A percentile compares a stretch with the other conserved stretches of the same genome.
These are phyloP conservation scores for Peronospora farinosa DNA, from an alignment of 352 stramenopile species.

Conservation along the genomic window DNA sequence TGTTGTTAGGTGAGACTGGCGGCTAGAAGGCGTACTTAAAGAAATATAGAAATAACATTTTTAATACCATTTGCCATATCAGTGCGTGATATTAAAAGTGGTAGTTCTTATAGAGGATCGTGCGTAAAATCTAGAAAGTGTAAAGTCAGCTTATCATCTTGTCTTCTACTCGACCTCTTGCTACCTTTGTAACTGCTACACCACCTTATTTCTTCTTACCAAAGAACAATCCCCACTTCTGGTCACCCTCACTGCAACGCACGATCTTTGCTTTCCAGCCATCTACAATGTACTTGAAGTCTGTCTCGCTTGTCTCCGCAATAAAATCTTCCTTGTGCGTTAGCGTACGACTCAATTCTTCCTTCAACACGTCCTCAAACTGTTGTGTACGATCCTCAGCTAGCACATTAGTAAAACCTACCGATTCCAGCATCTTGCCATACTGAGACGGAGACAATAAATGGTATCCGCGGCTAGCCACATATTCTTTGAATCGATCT, in stretches of 20 bases:
- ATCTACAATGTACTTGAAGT: slow-evolving; percentile 64
- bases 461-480: slow-evolving; percentile 58
- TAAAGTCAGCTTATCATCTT: no score
- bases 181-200: not conserved
- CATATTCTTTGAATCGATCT: slow-evolving; percentile 54
- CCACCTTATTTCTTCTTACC: slow-evolving; percentile 41
- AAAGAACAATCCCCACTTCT: slow-evolving; percentile 77
- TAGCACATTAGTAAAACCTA: slow-evolving; percentile 47
- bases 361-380: slow-evolving; percentile 58
- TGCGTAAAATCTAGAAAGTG: no score
- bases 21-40: no score
- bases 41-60: no score
- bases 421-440: slow-evolving; percentile 38
- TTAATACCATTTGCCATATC: not conserved
- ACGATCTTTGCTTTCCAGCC: slow-evolving; percentile 66
- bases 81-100: no score
- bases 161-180: no score
- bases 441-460: slow-evolving; percentile 58
- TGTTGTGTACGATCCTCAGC: slow-evolving; percentile 65
- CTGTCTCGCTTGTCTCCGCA: slow-evolving; percentile 51
- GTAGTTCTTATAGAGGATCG: no score
- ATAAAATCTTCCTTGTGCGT: slow-evolving; percentile 63
- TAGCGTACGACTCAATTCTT: slow-evolving; percentile 50
- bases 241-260: slow-evolving; percentile 56
- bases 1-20: no score